Evolutionary conservation across 495 filamentous ascomycete species (phyloP).

Genomic region (Penicillium canescens): DNA sequence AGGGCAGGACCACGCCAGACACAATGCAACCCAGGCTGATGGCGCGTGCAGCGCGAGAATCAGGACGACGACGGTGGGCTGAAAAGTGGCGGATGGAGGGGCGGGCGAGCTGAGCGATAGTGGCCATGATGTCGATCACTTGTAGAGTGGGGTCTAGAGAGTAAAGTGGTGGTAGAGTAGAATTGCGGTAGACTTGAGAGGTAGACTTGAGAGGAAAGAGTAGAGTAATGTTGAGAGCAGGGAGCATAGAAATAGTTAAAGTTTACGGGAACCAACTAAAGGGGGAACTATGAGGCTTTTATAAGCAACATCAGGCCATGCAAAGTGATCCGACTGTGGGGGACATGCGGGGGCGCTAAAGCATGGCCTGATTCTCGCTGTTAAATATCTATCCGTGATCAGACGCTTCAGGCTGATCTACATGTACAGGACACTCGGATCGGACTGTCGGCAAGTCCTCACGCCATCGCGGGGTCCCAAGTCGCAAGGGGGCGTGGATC

Average conservation of each 20-base stretch:
- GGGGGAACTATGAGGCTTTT: conserved; percentile 7
- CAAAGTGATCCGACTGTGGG: conserved; percentile 24
- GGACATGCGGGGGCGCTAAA: conserved; percentile 9
- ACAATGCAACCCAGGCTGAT: conserved; percentile 41
- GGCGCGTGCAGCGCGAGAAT: conserved; percentile 39
- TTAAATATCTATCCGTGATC: conserved; percentile 12
- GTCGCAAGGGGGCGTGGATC: not conserved
- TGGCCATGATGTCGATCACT: conserved; percentile 25
- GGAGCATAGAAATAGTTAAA: not conserved
- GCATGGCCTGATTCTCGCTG: conserved; percentile 16
- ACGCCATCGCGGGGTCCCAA: conserved; percentile 27
- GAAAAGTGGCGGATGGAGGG: conserved; percentile 48
- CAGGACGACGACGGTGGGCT: conserved; percentile 39
- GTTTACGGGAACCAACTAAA: not conserved
- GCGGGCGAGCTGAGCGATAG: conserved; percentile 32
- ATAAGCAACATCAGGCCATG: conserved; percentile 23
- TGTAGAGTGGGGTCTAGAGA: not conserved
- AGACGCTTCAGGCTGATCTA: not conserved
- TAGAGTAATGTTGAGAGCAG: not conserved
- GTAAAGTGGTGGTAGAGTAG: not conserved
- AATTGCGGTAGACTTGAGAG: not conserved
- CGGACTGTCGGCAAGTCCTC: conserved; percentile 14
- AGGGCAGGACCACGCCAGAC: conserved; percentile 45
- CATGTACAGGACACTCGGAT: not conserved
- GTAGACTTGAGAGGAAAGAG: not conserved